These are phyloP conservation scores for Metschnikowia gruessii DNA, from an alignment of 805 yeast genomes.

Conservation along the genomic window DNA sequence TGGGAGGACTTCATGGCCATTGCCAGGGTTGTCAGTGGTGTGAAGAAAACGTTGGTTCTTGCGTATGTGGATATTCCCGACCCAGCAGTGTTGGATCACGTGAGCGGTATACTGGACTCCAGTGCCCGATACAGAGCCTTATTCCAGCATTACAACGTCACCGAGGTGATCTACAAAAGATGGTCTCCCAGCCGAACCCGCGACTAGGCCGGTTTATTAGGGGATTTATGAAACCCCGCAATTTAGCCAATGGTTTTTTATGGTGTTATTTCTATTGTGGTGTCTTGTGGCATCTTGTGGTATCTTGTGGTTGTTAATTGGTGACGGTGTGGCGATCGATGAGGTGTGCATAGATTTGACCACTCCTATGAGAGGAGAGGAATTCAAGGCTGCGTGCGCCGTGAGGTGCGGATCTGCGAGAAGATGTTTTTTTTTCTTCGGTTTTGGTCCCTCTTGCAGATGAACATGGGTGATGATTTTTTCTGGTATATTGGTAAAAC, in stretches of 20 bases:
- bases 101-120: conserved; percentile 7
- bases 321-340: neutral
- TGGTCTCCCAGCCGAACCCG: conserved; percentile 87
- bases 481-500: too few species aligned
- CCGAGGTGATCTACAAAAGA: conserved; percentile 68
- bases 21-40: conserved; percentile 83
- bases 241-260: too few species aligned
- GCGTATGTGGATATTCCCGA: conserved; percentile 61
- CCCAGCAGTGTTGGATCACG: conserved; percentile 25
- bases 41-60: conserved; percentile 71
- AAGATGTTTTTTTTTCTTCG: too few species aligned
- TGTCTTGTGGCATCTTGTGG: too few species aligned
- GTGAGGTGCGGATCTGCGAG: too few species aligned
- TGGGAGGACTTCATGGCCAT: conserved; percentile 59
- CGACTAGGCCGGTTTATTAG: conserved; percentile 42
- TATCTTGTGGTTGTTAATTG: neutral
- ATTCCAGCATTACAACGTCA: conserved; percentile 47
- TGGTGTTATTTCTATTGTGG: too few species aligned
- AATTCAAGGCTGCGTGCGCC: neutral
- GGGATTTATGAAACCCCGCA: too few species aligned
- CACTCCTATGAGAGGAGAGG: neutral
- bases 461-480: too few species aligned
- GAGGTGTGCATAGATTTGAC: neutral
- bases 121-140: conserved; percentile 24
- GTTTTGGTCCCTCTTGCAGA: too few species aligned